Evolutionary conservation across 2,329 filamentous ascomycete genomes (phyloP).

Genomic region (Knufia fluminis): DNA sequence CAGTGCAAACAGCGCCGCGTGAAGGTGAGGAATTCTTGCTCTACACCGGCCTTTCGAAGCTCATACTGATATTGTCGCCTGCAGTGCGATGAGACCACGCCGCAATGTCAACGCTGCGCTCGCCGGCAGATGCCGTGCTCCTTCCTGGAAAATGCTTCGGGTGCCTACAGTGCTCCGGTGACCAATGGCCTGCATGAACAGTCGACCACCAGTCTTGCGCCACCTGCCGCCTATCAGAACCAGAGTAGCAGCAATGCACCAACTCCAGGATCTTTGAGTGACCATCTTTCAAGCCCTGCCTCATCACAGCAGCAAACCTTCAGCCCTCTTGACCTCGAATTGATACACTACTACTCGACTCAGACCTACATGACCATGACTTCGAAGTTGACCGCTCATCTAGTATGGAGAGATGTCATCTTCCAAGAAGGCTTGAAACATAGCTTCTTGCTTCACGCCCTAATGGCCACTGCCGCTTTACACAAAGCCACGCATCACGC

Average conservation of each 20-base stretch:
- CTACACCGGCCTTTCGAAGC: too few relatives aligned
- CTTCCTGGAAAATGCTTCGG: conserved; percentile 18
- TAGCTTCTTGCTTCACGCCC: conserved; percentile 34
- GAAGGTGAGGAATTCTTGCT: conserved; percentile 19
- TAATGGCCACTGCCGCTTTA: conserved; percentile 33
- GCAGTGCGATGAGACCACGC: conserved; percentile 22
- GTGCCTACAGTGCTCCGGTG: not conserved
- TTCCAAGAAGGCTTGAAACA: conserved; percentile 33
- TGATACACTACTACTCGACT: conserved; percentile 38
- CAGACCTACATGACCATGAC: conserved; percentile 28
- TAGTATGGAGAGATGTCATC: conserved; percentile 33
- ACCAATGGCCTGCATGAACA: not conserved
- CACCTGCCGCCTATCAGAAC: conserved; percentile 12
- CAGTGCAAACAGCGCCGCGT: conserved; percentile 23
- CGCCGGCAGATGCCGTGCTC: conserved; percentile 22
- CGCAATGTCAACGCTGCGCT: conserved; percentile 22
- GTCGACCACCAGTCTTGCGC: conserved; percentile 12
- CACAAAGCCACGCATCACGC: conserved; percentile 29
- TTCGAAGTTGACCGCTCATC: conserved; percentile 21
- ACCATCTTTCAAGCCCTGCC: conserved; percentile 9
- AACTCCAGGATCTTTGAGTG: conserved; percentile 15
- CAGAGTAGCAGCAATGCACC: conserved; percentile 14
- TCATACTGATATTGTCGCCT: not conserved
- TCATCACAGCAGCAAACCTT: conserved; percentile 12
- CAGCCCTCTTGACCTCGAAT: conserved; percentile 33